phyloP scores from a whole-genome alignment of 2,329 filamentous ascomycete genomes.

The Clonostachys sp. region DNA sequence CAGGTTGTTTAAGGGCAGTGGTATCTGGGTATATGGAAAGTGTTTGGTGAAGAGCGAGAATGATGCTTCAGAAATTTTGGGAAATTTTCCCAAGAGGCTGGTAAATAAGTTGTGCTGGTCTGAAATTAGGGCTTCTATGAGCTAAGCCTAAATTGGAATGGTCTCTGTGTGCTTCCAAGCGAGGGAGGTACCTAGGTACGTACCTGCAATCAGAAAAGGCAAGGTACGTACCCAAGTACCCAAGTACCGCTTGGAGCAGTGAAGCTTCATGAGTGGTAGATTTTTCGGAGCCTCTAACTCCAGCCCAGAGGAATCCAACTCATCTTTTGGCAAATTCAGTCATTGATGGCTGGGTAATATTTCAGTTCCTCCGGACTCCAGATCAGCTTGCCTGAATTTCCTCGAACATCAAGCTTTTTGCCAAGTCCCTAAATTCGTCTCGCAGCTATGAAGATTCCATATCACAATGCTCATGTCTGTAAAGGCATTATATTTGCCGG shows the following conservation, averaged over 20 bases:
- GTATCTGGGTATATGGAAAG: conserved; percentile 15
- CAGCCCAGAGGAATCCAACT: neutral
- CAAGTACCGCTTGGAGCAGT: neutral
- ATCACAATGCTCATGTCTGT: conserved; percentile 55
- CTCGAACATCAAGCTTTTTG: no score
- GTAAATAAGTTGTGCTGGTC: conserved; percentile 18
- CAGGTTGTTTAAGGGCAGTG: conserved; percentile 96
- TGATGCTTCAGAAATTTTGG: conserved; percentile 10
- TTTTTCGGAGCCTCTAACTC: neutral
- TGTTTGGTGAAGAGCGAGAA: conserved; percentile 5
- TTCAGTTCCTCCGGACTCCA: neutral
- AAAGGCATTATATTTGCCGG: conserved; percentile 66
- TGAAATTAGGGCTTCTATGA: conserved; percentile 28
- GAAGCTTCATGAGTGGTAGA: neutral
- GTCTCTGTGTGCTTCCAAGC: neutral
- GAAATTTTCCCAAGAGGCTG: neutral
- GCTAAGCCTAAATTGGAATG: conserved; percentile 14
- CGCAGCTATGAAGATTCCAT: conserved; percentile 48
- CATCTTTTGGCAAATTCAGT: neutral
- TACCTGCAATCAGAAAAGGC: neutral
- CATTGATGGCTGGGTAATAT: neutral
- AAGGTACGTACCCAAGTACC: neutral
- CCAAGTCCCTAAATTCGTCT: neutral
- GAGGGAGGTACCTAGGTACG: conserved; percentile 2
- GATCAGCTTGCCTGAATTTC: no score